Percentiles rank a stretch among this genome's conserved stretches.
Evolutionary conservation across 164 flowering plant genomes (phyloP).

Genomic region (Nymphaea thermarum): DNA sequence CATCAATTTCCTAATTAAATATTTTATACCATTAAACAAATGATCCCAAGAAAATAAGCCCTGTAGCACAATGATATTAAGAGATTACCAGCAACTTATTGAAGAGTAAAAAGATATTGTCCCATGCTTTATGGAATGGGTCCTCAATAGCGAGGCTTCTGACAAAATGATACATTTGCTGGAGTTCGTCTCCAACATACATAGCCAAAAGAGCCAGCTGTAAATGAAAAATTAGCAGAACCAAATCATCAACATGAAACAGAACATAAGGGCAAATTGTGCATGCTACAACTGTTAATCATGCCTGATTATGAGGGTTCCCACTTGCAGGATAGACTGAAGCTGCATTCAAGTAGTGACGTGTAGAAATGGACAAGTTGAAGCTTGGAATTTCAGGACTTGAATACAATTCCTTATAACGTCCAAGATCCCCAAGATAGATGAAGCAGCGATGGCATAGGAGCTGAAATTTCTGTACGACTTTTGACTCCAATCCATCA

Average conservation of each 20-base stretch:
- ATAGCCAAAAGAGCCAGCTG: constrained; percentile 83
- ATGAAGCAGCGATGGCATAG: constrained; percentile 64
- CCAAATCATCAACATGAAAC: constrained; percentile 1
- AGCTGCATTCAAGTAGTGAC: constrained; percentile 56
- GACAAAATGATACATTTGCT: constrained; percentile 67
- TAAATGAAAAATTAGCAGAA: constrained; percentile 7
- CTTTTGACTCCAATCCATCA: constrained; percentile 15
- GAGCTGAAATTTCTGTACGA: constrained; percentile 29
- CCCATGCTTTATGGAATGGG: constrained; percentile 82
- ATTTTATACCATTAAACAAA: background rate
- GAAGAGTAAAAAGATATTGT: constrained; percentile 58
- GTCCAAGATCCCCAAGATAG: constrained; percentile 81
- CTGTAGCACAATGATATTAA: background rate
- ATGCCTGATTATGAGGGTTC: constrained; percentile 92
- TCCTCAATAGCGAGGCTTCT: constrained; percentile 77
- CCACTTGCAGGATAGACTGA: constrained; percentile 72
- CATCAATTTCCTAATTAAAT: too few relatives aligned
- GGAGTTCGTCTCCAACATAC: constrained; percentile 66
- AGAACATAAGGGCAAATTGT: background rate
- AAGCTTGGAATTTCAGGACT: constrained; percentile 20
- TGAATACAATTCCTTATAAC: constrained; percentile 55
- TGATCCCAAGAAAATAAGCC: background rate
- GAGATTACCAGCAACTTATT: constrained; percentile 40
- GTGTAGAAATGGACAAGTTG: constrained; percentile 62
- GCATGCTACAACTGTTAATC: background rate